These are phyloP conservation scores for Przewalskia tangutica DNA, from an alignment of 257 asterid species.

Conservation along the genomic window DNA sequence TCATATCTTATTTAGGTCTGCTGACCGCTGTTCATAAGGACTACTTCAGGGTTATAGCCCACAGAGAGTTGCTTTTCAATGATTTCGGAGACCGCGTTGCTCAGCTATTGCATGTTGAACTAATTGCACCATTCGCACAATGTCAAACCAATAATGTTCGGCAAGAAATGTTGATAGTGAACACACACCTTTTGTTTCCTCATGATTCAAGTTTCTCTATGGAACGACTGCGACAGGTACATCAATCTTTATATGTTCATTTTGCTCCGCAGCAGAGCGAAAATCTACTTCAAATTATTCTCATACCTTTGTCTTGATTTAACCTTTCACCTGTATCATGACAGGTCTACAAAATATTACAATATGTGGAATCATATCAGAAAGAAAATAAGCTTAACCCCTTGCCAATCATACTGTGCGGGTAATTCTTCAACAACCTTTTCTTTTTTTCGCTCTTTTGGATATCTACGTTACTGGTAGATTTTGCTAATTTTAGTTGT, in stretches of 20 bases:
- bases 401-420: slow-evolving; percentile 85
- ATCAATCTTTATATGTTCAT: background rate
- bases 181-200: slow-evolving; percentile 89
- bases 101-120: slow-evolving; percentile 83
- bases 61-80: slow-evolving; percentile 81
- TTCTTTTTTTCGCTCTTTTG: background rate
- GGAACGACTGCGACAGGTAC: slow-evolving; percentile 95
- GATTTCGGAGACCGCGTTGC: slow-evolving; percentile 99
- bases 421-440: slow-evolving; percentile 33
- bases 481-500: slow-evolving; percentile 8
- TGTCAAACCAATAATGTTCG: slow-evolving; percentile 37
- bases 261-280: background rate
- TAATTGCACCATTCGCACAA: slow-evolving; percentile 49
- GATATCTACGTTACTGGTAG: background rate
- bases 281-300: background rate
- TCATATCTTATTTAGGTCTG: slow-evolving; percentile 41
- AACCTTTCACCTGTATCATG: background rate
- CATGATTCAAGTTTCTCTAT: slow-evolving; percentile 85
- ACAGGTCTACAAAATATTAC: slow-evolving; percentile 90
- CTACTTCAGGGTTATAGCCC: slow-evolving; percentile 62
- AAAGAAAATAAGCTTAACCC: slow-evolving; percentile 82
- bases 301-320: background rate
- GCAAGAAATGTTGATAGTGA: slow-evolving; percentile 88
- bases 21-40: slow-evolving; percentile 90
- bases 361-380: slow-evolving; percentile 72